Evolutionary conservation across 179 eudicot species (phyloP).

Genomic region (Silene coronaria): DNA sequence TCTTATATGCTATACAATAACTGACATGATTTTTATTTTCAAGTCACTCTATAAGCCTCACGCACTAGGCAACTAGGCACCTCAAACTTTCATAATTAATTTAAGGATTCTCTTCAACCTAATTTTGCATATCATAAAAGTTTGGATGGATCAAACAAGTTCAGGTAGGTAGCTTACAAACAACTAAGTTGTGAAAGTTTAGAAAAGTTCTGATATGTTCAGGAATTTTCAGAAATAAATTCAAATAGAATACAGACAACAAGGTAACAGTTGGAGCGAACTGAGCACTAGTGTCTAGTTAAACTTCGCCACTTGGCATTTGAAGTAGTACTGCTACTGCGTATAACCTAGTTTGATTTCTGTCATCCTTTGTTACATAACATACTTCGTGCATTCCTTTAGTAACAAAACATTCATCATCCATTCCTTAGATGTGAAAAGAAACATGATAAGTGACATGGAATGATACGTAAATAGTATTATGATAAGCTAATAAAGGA

Average conservation of each 20-base stretch:
- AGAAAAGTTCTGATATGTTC: not conserved
- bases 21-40: too few species aligned
- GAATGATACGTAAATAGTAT: too few species aligned
- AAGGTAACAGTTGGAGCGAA: too few species aligned
- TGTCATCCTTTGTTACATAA: not conserved
- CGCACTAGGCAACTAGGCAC: not conserved
- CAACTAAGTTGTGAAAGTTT: too few species aligned
- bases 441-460: too few species aligned
- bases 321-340: not conserved
- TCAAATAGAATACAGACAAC: too few species aligned
- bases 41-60: not conserved
- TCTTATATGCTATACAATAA: not conserved
- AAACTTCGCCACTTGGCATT: not conserved
- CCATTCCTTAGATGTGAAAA: too few species aligned
- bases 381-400: too few species aligned
- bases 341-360: not conserved
- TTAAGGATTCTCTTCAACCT: not conserved
- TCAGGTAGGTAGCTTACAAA: not conserved
- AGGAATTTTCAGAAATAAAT: not conserved
- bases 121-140: not conserved
- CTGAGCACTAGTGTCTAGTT: not conserved
- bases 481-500: too few species aligned
- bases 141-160: not conserved
- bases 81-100: not conserved
- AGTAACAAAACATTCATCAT: too few species aligned